A percentile compares a stretch with the other conserved stretches of the same genome.
These are phyloP conservation scores for Zelonia costaricensis DNA, from an alignment of 208 protist species.

Conservation along the genomic window DNA sequence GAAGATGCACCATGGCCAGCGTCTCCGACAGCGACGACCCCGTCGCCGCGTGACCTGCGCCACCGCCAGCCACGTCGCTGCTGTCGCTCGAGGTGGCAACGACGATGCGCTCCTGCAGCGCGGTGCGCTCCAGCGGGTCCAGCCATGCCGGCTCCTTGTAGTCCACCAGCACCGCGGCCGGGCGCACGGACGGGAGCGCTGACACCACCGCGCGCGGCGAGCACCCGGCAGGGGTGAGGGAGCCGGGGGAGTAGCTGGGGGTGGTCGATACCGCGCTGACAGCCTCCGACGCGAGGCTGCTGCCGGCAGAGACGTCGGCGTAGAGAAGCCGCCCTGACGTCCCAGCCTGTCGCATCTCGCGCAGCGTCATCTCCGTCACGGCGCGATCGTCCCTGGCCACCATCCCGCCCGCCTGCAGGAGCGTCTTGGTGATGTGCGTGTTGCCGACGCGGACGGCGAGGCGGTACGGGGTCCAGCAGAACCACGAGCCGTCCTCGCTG, in stretches of 20 bases:
- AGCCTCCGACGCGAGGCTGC: neutral
- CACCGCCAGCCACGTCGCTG: too few species aligned
- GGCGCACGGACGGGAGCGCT: neutral
- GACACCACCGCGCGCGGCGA: neutral
- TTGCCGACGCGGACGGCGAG: conserved; percentile 45
- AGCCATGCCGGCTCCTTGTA: conserved; percentile 60
- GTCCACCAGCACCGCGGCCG: conserved; percentile 31
- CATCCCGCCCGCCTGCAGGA: conserved; percentile 7
- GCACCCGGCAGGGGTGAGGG: too few species aligned
- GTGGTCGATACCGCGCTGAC: neutral
- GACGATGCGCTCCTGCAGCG: conserved; percentile 62
- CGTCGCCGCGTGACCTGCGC: too few species aligned
- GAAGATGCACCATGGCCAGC: conserved; percentile 29
- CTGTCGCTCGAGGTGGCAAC: neutral
- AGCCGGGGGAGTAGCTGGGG: neutral
- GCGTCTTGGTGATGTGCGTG: conserved; percentile 13
- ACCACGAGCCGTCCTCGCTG: conserved; percentile 19
- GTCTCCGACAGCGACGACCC: conserved; percentile 9
- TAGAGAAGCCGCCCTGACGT: neutral
- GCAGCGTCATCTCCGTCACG: neutral
- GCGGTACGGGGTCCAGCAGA: conserved; percentile 50
- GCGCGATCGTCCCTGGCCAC: neutral
- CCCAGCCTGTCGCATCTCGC: neutral
- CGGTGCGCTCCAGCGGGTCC: conserved; percentile 53
- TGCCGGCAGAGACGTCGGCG: neutral